These are phyloP conservation scores for Trichoderma reesei DNA, from an alignment of 495 filamentous ascomycete genomes.

Conservation along the genomic window DNA sequence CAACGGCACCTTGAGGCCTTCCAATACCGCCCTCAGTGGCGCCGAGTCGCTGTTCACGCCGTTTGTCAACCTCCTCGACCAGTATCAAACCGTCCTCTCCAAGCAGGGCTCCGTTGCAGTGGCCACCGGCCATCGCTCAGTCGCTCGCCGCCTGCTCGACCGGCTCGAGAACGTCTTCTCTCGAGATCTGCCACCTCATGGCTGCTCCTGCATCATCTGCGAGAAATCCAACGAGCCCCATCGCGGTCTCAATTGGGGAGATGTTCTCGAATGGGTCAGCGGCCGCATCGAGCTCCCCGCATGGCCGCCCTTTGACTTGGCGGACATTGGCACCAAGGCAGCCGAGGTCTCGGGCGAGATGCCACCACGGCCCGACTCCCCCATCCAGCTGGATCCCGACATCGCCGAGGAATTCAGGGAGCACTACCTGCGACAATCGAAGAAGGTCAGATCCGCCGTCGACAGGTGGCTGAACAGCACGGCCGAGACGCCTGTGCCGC, in stretches of 20 bases:
- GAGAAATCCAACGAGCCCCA: constrained; percentile 44
- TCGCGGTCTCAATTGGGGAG: constrained; percentile 86
- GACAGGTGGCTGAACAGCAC: constrained; percentile 78
- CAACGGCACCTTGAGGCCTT: constrained; percentile 34
- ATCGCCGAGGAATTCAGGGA: constrained; percentile 83
- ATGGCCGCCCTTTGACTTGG: constrained; percentile 80
- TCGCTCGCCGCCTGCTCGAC: constrained; percentile 88
- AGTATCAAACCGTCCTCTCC: constrained; percentile 70
- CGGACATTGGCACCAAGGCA: constrained; percentile 48
- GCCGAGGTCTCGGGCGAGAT: constrained; percentile 32
- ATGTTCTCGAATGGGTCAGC: constrained; percentile 86
- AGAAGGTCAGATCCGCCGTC: constrained; percentile 74
- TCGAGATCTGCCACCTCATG: constrained; percentile 74
- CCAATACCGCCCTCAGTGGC: constrained; percentile 43
- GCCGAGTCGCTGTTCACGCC: constrained; percentile 67
- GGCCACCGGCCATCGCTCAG: constrained; percentile 87
- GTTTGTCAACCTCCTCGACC: constrained; percentile 69
- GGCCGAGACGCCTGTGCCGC: constrained; percentile 56
- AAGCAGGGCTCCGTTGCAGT: constrained; percentile 87
- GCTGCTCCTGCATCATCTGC: constrained; percentile 70
- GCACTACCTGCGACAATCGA: constrained; percentile 78
- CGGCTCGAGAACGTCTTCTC: constrained; percentile 89
- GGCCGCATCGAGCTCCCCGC: constrained; percentile 72
- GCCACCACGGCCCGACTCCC: constrained; percentile 42
- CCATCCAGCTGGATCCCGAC: constrained; percentile 82